Evolutionary conservation across 345 rosid species (phyloP).

Genomic region (Excoecaria cochinchinensis): DNA sequence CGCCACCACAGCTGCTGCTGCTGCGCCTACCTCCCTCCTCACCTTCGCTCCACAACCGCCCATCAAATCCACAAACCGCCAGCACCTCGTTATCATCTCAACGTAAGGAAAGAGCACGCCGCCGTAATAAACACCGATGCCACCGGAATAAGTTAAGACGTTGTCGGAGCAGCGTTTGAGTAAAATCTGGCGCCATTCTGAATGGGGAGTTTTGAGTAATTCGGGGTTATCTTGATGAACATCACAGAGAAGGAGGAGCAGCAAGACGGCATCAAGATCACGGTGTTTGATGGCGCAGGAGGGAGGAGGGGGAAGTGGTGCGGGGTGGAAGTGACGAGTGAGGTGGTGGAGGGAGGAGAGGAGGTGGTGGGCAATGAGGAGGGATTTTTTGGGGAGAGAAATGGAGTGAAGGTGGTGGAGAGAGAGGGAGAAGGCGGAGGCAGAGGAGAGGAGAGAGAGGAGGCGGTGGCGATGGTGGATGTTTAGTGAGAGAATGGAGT

Average conservation of each 20-base stretch:
- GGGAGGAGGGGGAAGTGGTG: constrained; percentile 26
- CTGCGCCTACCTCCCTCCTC: constrained; percentile 50
- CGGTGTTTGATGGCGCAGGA: constrained; percentile 42
- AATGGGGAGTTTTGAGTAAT: constrained; percentile 40
- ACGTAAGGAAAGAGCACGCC: constrained; percentile 59
- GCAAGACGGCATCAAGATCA: constrained; percentile 72
- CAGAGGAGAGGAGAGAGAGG: constrained; percentile 66
- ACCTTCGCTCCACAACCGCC: constrained; percentile 38
- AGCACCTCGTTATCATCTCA: constrained; percentile 61
- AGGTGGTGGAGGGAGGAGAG: constrained; percentile 68
- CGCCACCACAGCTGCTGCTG: constrained; percentile 61
- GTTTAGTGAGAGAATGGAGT: constrained; percentile 47
- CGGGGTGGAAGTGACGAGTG: constrained; percentile 41
- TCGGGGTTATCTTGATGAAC: constrained; percentile 60
- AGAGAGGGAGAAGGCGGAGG: constrained; percentile 68
- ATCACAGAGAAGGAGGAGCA: constrained; percentile 84
- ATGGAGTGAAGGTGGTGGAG: constrained; percentile 80
- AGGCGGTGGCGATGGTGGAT: constrained; percentile 62
- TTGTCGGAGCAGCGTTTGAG: constrained; percentile 25
- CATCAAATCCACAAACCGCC: constrained; percentile 51
- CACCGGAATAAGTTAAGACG: constrained; percentile 34
- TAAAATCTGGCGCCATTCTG: constrained; percentile 58
- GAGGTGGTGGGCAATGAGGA: constrained; percentile 82
- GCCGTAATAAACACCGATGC: constrained; percentile 50
- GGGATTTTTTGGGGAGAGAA: constrained; percentile 58